These are phyloP conservation scores for Yamadazyma buinensis DNA, from an alignment of 1,139 yeast genomes.

Conservation along the genomic window DNA sequence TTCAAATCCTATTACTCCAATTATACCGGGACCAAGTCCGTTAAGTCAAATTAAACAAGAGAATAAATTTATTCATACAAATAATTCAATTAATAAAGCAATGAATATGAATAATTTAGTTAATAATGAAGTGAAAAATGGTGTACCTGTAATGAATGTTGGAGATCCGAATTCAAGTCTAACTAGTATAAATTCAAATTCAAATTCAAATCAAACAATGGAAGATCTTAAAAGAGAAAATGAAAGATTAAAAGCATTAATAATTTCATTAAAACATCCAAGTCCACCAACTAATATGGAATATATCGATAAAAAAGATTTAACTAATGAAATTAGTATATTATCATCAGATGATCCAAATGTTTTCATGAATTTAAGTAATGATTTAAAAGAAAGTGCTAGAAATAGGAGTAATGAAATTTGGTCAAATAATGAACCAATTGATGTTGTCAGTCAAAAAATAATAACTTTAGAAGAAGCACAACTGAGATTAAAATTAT, in stretches of 20 bases:
- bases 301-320: slow-evolving; percentile 28
- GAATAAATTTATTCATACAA: not conserved
- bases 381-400: slow-evolving; percentile 29
- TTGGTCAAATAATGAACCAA: slow-evolving; percentile 13
- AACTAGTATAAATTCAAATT: not conserved
- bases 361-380: slow-evolving; percentile 36
- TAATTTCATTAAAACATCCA: slow-evolving; percentile 8
- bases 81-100: not conserved
- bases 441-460: slow-evolving; percentile 49
- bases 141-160: slow-evolving; percentile 4
- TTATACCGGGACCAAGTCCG: too few species aligned
- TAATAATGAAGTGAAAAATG: not conserved
- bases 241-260: slow-evolving; percentile 18
- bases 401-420: slow-evolving; percentile 36
- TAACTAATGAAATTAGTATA: slow-evolving; percentile 34
- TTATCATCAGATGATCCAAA: slow-evolving; percentile 27
- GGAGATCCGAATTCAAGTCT: slow-evolving; percentile 4
- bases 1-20: too few species aligned
- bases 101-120: not conserved
- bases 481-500: slow-evolving; percentile 37
- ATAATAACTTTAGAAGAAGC: slow-evolving; percentile 51
- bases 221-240: slow-evolving; percentile 19
- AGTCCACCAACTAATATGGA: not conserved
- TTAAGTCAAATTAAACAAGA: too few species aligned
- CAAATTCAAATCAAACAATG: not conserved